phyloP scores from a whole-genome alignment of 2,329 filamentous ascomycete genomes.

The Metarhizium sp. region DNA sequence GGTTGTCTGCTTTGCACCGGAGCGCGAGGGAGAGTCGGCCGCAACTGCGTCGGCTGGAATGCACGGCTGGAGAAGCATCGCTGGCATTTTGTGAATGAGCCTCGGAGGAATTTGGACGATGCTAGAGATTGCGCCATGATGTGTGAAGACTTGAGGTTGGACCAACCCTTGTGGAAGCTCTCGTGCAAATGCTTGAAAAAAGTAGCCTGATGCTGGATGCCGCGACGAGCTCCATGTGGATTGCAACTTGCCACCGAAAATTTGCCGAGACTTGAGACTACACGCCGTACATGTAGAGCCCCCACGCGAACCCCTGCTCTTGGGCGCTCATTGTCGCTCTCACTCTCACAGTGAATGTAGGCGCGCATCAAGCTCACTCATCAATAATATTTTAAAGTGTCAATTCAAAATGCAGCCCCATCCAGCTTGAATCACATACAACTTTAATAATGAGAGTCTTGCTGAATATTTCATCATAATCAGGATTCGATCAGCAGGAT shows the following conservation, averaged over 20 bases:
- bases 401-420: neutral
- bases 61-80: conserved; percentile 31
- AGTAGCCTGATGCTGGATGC: neutral
- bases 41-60: conserved; percentile 24
- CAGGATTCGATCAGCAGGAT: neutral
- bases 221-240: neutral
- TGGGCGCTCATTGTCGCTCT: neutral
- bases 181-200: neutral
- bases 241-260: conserved; percentile 6
- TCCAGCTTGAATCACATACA: neutral
- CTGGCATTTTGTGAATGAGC: conserved; percentile 24
- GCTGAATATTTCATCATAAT: neutral
- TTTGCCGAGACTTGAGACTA: conserved; percentile 6
- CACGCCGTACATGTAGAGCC: neutral
- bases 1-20: conserved; percentile 23
- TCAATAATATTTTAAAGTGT: neutral
- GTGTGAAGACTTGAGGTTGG: conserved; percentile 1
- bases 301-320: neutral
- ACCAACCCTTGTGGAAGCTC: neutral
- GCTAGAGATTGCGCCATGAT: conserved; percentile 30
- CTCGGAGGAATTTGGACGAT: conserved; percentile 25
- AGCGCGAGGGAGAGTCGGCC: conserved; percentile 21
- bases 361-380: neutral
- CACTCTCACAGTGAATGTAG: neutral
- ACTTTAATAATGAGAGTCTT: neutral